Evolutionary conservation across 23 red algal species (phyloP), one percentile per base, ranked within the genome.

Genomic region (Gracilaria domingensis): DNA sequence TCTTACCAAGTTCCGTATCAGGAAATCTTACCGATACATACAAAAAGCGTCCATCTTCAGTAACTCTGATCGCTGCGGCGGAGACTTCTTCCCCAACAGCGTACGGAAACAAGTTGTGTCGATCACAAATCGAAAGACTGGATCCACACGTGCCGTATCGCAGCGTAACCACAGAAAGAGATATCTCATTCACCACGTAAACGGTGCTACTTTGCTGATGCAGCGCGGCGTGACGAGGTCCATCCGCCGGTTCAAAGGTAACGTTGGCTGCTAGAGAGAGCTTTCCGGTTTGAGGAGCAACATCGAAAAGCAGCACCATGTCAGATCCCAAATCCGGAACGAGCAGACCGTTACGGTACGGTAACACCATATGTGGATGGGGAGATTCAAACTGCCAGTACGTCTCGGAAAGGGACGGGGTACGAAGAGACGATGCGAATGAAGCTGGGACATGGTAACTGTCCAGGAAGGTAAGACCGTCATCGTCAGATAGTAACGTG

Each of bases 151-250:
- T 21, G 12, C 36, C 30, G 37, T 34, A 24, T 2, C 54, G 54
- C 2, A 90, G 28, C 3, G 57, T 39, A 23, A 51, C 64, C 17
- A 90, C 40, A 32, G 71, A 53, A 51, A 67, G 71, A 1, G 33
- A 77, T 14, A 81, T 47, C 57, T 90, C 87, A 38, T 90, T 90
- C 39, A 90, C 53, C 29, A 90, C 87, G 37, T 90, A 90, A 1
- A 90, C 56, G 24, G 73, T 79, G 5, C 35, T 38, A 51, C 56
- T 80, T 28, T 12, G 13, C 23, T 0, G 55, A 50, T 90, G 87
- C 20, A 49, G 14, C 12, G 61, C 87, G 2, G 74, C 87, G 49
- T 90, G 74, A 20, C 74, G 39, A 51, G 36, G 71, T 0, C 74
- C 87, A 38, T 90, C 87, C 4, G 35, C 74, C 16, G 49, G 28